A percentile compares a stretch with the other conserved stretches of the same genome.
These are phyloP conservation scores for Gymnopilus dilepis DNA, from an alignment of 768 basidiomycete species.

Conservation along the genomic window DNA sequence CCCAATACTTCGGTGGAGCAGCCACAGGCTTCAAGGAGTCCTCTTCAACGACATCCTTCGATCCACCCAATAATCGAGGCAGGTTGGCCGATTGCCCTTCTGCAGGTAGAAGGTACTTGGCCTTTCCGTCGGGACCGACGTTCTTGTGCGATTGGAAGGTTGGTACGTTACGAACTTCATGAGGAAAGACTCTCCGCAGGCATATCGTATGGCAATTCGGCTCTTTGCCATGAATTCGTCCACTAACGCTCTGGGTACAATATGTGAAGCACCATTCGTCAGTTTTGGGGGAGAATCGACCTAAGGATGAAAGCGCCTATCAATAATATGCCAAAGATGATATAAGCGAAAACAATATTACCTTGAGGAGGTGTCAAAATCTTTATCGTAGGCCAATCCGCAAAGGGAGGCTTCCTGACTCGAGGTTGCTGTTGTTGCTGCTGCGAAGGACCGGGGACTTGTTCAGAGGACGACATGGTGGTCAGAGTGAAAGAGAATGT, in stretches of 20 bases:
- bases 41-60: conserved; percentile 40
- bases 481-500: conserved; percentile 18
- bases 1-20: conserved; percentile 63
- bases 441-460: conserved; percentile 28
- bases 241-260: conserved; percentile 60
- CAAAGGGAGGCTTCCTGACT: conserved; percentile 43
- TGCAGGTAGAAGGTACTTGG: conserved; percentile 64
- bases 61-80: conserved; percentile 52
- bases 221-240: conserved; percentile 53
- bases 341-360: conserved; percentile 24
- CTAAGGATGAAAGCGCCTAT: conserved; percentile 33
- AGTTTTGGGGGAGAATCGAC: conserved; percentile 59
- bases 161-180: conserved; percentile 62
- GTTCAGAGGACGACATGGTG: conserved; percentile 39
- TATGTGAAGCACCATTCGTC: conserved; percentile 73
- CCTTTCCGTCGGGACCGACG: conserved; percentile 49
- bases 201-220: conserved; percentile 66
- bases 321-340: conserved; percentile 4
- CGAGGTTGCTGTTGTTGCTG: conserved; percentile 38
- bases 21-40: conserved; percentile 26
- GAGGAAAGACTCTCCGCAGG: conserved; percentile 68
- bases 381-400: conserved; percentile 59
- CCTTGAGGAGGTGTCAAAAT: conserved; percentile 58
- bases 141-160: conserved; percentile 50
- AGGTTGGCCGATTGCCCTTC: conserved; percentile 64